A percentile compares a stretch with the other conserved stretches of the same genome.
phyloP scores from a whole-genome alignment of 257 asterid genomes.

The Solanum chaucha region DNA sequence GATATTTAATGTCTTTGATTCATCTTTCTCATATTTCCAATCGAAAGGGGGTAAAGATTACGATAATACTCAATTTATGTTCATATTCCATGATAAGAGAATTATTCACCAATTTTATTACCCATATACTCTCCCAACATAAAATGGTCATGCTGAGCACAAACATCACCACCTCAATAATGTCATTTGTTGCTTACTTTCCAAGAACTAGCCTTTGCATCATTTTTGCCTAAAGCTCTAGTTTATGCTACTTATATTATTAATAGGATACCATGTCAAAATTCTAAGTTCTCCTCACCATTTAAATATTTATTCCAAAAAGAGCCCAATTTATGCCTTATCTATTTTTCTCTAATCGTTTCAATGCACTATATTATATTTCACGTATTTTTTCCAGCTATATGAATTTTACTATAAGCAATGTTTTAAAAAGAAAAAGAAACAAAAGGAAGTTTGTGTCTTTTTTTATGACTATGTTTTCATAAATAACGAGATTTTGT shows the following conservation, averaged over 20 bases:
- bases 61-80: background rate
- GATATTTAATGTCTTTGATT: no score
- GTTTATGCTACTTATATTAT: background rate
- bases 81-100: no score
- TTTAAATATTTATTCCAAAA: background rate
- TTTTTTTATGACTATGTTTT: no score
- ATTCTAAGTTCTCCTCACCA: background rate
- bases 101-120: no score
- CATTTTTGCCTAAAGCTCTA: background rate
- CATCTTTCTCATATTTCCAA: background rate
- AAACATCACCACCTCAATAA: background rate
- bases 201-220: background rate
- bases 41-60: background rate
- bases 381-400: background rate
- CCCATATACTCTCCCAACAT: background rate
- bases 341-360: background rate
- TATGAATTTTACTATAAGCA: background rate
- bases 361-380: background rate
- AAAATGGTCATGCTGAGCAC: background rate
- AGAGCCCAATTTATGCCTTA: background rate
- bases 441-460: no score
- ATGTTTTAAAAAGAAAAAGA: background rate
- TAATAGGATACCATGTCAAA: background rate
- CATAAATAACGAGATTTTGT: no score
- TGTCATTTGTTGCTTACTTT: background rate